Conservation (phyloP, 2,329 filamentous ascomycete species). For the Arthroderma sp. region DNA sequence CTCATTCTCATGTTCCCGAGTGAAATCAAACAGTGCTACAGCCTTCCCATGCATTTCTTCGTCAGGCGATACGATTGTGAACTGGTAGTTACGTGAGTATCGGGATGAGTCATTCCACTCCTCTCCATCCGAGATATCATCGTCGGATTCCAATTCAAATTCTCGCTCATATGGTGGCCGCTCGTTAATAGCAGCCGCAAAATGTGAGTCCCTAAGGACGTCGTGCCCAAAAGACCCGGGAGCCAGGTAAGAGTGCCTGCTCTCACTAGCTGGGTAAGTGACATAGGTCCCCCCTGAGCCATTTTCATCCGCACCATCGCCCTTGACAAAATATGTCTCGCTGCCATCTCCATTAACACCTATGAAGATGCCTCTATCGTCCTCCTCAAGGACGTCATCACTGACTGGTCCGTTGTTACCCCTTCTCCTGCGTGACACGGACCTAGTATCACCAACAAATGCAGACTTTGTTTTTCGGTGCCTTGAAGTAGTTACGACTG, state of each 20-base stretch:
- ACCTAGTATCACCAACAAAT: conserved; percentile 34
- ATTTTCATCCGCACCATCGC: conserved; percentile 49
- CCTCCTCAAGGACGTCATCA: conserved; percentile 36
- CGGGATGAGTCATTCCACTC: conserved; percentile 52
- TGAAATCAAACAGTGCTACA: conserved; percentile 89
- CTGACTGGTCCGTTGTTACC: conserved; percentile 28
- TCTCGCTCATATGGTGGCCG: conserved; percentile 17
- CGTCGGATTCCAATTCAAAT: conserved; percentile 27
- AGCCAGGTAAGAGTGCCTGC: conserved; percentile 40
- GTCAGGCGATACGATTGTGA: conserved; percentile 86
- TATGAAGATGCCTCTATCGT: conserved; percentile 53
- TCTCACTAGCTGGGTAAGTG: conserved; percentile 58
- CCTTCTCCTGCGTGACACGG: conserved; percentile 34
- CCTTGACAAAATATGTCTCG: conserved; percentile 61
- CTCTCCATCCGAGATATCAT: conserved; percentile 43
- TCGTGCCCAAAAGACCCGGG: conserved; percentile 31
- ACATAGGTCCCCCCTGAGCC: conserved; percentile 69
- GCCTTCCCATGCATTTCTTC: conserved; percentile 97
- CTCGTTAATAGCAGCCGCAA: neutral
- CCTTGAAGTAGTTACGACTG: conserved; percentile 66
- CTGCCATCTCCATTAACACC: conserved; percentile 56
- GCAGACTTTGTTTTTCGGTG: conserved; percentile 73
- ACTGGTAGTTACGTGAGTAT: conserved; percentile 84
- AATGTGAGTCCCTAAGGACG: neutral
- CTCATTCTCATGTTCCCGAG: conserved; percentile 91